Percentiles rank a stretch among this genome's conserved stretches.
These are phyloP conservation scores for Rhodomyrtus psidioides DNA, from an alignment of 441 rosid genomes.

Conservation along the genomic window DNA sequence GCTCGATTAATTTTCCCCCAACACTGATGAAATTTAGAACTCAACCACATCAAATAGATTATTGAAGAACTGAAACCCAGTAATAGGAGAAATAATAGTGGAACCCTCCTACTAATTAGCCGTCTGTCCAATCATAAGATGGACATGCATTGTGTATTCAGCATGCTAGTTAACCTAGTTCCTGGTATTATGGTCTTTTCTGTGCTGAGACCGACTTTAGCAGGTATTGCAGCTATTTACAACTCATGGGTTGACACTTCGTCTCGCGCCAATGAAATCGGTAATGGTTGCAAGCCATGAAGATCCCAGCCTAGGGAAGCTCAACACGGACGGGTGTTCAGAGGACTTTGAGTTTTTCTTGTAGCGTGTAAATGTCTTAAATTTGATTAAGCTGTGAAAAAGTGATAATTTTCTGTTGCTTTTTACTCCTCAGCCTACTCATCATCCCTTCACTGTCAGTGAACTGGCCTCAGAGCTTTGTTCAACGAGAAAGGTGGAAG, in stretches of 20 bases:
- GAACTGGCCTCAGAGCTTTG: background rate
- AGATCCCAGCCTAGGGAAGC: conserved; percentile 26
- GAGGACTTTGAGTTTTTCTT: conserved; percentile 13
- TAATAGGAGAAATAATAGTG: background rate
- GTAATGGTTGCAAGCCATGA: conserved; percentile 16
- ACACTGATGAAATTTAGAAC: background rate
- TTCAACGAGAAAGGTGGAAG: background rate
- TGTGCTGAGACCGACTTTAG: background rate
- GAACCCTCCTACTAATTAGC: background rate
- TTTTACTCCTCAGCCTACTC: background rate
- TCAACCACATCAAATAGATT: background rate
- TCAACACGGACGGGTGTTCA: conserved; percentile 28
- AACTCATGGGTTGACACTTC: background rate
- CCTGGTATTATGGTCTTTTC: background rate
- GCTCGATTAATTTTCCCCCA: background rate
- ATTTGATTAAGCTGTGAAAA: background rate
- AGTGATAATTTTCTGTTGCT: background rate
- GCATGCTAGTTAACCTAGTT: background rate
- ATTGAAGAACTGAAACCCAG: background rate
- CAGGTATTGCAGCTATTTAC: background rate
- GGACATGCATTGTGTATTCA: background rate
- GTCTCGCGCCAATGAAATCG: background rate
- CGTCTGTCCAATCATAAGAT: background rate
- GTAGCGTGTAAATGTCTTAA: background rate
- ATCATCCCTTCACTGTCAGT: too few species aligned